A percentile compares a stretch with the other conserved stretches of the same genome.
Conservation (phyloP, 2,329 filamentous ascomycete genomes). For the Phialophora verrucosa region DNA sequence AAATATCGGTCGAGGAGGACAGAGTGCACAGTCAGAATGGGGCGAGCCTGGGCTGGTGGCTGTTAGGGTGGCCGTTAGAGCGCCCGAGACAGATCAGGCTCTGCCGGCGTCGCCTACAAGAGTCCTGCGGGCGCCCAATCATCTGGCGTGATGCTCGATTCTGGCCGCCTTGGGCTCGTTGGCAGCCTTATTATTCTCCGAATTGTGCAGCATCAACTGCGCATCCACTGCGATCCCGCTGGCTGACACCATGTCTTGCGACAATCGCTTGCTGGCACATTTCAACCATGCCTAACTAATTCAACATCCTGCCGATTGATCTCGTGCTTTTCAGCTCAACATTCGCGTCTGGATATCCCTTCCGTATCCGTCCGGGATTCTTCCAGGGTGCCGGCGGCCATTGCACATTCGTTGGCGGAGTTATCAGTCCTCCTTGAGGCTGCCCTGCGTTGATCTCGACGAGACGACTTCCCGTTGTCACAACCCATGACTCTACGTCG, state of each 20-base stretch:
- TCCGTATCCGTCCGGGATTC: not conserved
- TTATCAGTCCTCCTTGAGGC: conserved; percentile 14
- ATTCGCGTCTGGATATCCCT: conserved; percentile 9
- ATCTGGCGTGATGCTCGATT: not conserved
- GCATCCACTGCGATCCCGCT: conserved; percentile 18
- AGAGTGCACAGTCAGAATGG: conserved; percentile 1
- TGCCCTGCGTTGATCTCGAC: conserved; percentile 16
- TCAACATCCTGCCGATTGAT: conserved; percentile 6
- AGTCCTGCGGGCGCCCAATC: not conserved
- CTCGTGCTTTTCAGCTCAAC: conserved; percentile 9
- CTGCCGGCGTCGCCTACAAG: not conserved
- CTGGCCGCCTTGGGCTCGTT: conserved; percentile 9
- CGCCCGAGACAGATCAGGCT: not conserved
- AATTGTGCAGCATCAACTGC: conserved; percentile 5
- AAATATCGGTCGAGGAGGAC: not conserved
- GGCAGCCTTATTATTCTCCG: conserved; percentile 23
- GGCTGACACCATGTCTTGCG: conserved; percentile 23
- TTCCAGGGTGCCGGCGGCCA: not conserved
- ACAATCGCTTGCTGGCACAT: conserved; percentile 23
- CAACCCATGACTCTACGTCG: conserved; percentile 25
- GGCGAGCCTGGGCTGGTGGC: too few species aligned
- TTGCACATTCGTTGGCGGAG: conserved; percentile 18
- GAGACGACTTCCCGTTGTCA: conserved; percentile 13
- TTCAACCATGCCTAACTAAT: conserved; percentile 18
- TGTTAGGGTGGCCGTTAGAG: not conserved